Evolutionary conservation across 495 filamentous ascomycete genomes (phyloP).

Genomic region (Penicillium cataractarum): DNA sequence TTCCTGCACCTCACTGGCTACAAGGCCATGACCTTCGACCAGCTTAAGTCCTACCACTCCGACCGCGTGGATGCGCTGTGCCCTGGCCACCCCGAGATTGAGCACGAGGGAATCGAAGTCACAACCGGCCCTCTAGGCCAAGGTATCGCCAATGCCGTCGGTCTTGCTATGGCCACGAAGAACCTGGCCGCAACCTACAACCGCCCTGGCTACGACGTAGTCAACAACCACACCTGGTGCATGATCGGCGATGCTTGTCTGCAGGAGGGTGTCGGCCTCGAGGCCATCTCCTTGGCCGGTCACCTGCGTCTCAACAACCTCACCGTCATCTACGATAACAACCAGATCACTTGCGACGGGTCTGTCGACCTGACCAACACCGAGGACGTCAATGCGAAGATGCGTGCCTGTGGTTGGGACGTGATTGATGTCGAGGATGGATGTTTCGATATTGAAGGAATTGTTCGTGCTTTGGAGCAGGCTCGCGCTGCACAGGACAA

Average conservation of each 20-base stretch:
- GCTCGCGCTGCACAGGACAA: conserved; percentile 49
- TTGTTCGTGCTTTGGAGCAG: conserved; percentile 51
- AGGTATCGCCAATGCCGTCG: conserved; percentile 60
- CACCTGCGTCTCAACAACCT: conserved; percentile 55
- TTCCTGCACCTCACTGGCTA: conserved; percentile 63
- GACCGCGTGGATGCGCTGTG: conserved; percentile 54
- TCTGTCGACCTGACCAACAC: conserved; percentile 56
- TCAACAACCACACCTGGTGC: conserved; percentile 52
- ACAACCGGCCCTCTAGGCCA: conserved; percentile 63
- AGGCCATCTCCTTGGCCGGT: conserved; percentile 56
- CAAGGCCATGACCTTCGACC: conserved; percentile 60
- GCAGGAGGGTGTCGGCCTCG: conserved; percentile 57
- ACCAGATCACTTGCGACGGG: conserved; percentile 63
- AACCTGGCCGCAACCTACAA: conserved; percentile 56
- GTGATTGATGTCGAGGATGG: conserved; percentile 60
- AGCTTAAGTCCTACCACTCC: conserved; percentile 63
- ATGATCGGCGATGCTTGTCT: conserved; percentile 60
- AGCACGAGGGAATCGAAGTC: conserved; percentile 62
- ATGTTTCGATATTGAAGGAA: conserved; percentile 52
- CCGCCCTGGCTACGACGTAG: conserved; percentile 45
- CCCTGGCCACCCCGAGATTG: conserved; percentile 65
- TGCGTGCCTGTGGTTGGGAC: conserved; percentile 60
- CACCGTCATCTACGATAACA: conserved; percentile 59
- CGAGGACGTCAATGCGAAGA: conserved; percentile 63
- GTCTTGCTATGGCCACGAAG: conserved; percentile 58